Evolutionary conservation across 192 early-diverging fungal species (phyloP).

Genomic region (Obelidium mucronatum): DNA sequence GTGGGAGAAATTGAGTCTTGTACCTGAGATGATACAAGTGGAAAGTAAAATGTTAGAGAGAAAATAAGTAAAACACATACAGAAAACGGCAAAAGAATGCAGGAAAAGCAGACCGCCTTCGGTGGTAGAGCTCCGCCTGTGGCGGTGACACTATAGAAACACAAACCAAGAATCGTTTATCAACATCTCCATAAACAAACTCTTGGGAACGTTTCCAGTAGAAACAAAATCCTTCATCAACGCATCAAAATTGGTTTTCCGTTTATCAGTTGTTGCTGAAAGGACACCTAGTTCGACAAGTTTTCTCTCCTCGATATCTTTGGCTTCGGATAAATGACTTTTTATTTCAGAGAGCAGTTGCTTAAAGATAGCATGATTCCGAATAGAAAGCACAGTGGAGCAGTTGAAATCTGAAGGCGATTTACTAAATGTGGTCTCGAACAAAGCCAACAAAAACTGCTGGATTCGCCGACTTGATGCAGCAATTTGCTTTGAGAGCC

Average conservation of each 20-base stretch:
- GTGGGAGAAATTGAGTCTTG: conserved; percentile 6
- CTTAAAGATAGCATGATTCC: background rate
- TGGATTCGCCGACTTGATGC: background rate
- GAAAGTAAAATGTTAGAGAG: background rate
- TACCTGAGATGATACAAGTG: background rate
- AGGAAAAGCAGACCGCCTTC: too few relatives aligned
- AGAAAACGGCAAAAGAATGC: too few relatives aligned
- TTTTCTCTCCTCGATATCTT: background rate
- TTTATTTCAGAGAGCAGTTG: background rate
- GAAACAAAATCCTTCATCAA: background rate
- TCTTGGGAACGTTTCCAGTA: background rate
- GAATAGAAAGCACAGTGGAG: background rate
- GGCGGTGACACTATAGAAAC: too few relatives aligned
- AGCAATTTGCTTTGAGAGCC: background rate
- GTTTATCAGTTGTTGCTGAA: background rate
- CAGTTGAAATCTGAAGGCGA: background rate
- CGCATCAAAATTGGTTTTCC: too few relatives aligned
- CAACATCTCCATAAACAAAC: conserved; percentile 14
- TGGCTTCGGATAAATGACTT: background rate
- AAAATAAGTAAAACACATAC: background rate
- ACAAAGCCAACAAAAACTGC: background rate
- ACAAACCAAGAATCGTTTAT: conserved; percentile 14
- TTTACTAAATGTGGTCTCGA: background rate
- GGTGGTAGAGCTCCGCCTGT: too few relatives aligned
- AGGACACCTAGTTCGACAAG: background rate